Conservation (phyloP, 441 rosid species). For the Adansonia grandidieri region DNA sequence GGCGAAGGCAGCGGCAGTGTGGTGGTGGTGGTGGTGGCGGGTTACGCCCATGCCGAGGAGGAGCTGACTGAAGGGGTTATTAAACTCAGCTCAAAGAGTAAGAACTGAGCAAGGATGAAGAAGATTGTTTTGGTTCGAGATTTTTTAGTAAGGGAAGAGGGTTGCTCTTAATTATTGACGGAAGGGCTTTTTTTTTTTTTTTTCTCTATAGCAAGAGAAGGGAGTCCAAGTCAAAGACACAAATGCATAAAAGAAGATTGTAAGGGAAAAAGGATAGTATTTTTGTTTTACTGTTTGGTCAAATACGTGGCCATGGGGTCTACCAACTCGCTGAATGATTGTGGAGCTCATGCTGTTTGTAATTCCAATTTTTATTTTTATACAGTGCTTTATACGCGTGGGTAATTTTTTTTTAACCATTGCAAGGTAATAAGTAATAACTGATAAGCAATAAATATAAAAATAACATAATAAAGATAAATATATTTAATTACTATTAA, state of each 20-base stretch:
- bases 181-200: background rate
- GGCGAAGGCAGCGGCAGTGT: conserved; percentile 44
- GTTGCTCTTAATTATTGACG: conserved; percentile 19
- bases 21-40: conserved; percentile 27
- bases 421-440: background rate
- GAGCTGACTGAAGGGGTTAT: conserved; percentile 14
- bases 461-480: no score
- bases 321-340: background rate
- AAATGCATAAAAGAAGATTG: conserved; percentile 23
- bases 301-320: background rate
- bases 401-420: background rate
- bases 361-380: background rate
- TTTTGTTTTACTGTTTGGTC: conserved; percentile 13
- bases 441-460: no score
- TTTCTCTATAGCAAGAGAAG: background rate
- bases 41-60: conserved; percentile 52
- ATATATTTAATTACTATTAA: no score
- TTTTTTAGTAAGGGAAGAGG: conserved; percentile 3
- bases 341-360: background rate
- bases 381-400: background rate
- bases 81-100: background rate
- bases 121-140: background rate
- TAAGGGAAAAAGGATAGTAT: conserved; percentile 16
- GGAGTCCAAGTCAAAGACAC: conserved; percentile 47
- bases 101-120: background rate